These are phyloP conservation scores for Cutaneotrichosporon sp. DNA, from an alignment of 1,284 basidiomycete genomes.

Conservation along the genomic window DNA sequence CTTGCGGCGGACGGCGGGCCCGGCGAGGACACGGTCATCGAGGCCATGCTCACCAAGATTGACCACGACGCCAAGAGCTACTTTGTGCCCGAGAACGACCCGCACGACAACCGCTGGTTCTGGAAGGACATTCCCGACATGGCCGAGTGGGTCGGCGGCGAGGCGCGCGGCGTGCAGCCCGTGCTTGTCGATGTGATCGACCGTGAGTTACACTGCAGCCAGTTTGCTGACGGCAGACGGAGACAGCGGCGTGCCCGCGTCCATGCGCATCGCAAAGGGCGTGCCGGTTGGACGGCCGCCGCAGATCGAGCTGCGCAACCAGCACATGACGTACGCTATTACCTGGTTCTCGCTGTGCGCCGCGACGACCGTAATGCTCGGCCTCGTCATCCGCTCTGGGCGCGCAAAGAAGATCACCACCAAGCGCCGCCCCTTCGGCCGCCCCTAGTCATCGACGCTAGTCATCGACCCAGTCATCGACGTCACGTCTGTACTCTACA, in stretches of 20 bases:
- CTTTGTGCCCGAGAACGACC: slow-evolving; percentile 88
- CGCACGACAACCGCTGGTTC: slow-evolving; percentile 81
- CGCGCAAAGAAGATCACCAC: slow-evolving; percentile 28
- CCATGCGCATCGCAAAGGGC: slow-evolving; percentile 66
- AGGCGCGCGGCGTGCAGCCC: slow-evolving; percentile 69
- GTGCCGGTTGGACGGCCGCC: slow-evolving; percentile 82
- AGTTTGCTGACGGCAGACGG: slow-evolving; percentile 62
- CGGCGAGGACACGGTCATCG: slow-evolving; percentile 50
- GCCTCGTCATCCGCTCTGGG: slow-evolving; percentile 46
- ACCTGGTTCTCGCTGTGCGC: slow-evolving; percentile 68
- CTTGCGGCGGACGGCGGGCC: slow-evolving; percentile 29
- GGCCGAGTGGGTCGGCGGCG: slow-evolving; percentile 73
- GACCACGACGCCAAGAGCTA: slow-evolving; percentile 61
- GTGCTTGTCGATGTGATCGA: slow-evolving; percentile 79
- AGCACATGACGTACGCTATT: slow-evolving; percentile 91
- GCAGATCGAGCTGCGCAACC: slow-evolving; percentile 86
- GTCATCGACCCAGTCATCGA: too few species aligned
- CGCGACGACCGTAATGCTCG: slow-evolving; percentile 55
- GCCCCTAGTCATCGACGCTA: neutral
- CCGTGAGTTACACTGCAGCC: slow-evolving; percentile 23
- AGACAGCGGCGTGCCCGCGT: slow-evolving; percentile 65
- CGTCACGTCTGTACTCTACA: slow-evolving; percentile 4
- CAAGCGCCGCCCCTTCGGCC: slow-evolving; percentile 10
- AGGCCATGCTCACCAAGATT: slow-evolving; percentile 66
- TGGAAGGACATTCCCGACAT: slow-evolving; percentile 85